These are phyloP conservation scores for Alternaria angustiovoidea DNA, from an alignment of 2,329 filamentous ascomycete genomes.

Conservation along the genomic window DNA sequence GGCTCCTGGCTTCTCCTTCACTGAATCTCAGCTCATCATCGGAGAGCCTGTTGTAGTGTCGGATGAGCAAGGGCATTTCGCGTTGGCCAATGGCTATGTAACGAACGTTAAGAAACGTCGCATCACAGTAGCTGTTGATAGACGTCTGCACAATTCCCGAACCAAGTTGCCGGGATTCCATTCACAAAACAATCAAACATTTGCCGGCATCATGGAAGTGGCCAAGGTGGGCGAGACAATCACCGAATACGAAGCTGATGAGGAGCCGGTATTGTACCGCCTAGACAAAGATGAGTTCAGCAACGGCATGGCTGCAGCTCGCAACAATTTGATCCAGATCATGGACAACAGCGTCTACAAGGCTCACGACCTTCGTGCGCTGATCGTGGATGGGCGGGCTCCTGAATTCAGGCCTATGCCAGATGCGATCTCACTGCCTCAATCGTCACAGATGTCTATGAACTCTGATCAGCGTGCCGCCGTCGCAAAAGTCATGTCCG, in stretches of 20 bases:
- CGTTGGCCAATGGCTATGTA: conserved; percentile 90
- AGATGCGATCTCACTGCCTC: conserved; percentile 66
- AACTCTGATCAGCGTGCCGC: conserved; percentile 88
- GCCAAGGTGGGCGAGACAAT: conserved; percentile 59
- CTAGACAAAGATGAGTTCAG: conserved; percentile 98
- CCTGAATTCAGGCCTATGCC: conserved; percentile 76
- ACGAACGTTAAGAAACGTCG: conserved; percentile 76
- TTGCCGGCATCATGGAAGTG: conserved; percentile 91
- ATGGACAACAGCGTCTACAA: conserved; percentile 82
- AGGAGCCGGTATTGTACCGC: conserved; percentile 73
- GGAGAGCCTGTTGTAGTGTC: conserved; percentile 97
- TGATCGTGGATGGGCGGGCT: conserved; percentile 79
- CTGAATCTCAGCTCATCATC: conserved; percentile 85
- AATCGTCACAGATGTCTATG: conserved; percentile 67
- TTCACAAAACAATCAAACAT: conserved; percentile 78
- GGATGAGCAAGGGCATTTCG: conserved; percentile 94
- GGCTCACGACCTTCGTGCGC: conserved; percentile 73
- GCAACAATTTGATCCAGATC: conserved; percentile 91
- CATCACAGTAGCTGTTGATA: conserved; percentile 89
- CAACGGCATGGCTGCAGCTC: conserved; percentile 93
- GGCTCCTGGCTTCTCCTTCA: conserved; percentile 75
- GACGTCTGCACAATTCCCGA: conserved; percentile 85
- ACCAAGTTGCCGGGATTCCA: conserved; percentile 80
- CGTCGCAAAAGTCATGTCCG: conserved; percentile 94
- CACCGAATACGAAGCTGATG: conserved; percentile 52